Conservation (phyloP, 1,284 basidiomycete genomes). For the Mycosarcoma maydis region DNA sequence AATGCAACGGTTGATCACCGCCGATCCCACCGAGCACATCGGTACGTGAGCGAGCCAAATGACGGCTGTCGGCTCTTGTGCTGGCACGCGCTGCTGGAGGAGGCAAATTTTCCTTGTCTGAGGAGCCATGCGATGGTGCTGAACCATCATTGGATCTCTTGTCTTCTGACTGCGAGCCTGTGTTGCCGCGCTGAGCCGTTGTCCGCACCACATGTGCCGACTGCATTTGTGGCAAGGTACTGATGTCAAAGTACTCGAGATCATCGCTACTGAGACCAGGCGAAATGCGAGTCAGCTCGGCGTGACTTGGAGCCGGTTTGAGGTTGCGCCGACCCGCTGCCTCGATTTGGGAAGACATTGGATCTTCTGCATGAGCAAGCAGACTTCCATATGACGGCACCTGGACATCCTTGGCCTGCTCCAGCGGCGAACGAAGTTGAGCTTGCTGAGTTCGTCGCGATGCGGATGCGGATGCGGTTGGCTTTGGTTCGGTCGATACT, state of each 20-base stretch:
- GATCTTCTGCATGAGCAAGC: neutral
- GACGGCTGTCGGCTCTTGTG: neutral
- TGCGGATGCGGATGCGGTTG: too few species aligned
- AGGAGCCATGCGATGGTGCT: conserved; percentile 20
- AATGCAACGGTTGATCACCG: conserved; percentile 18
- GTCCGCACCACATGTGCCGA: neutral
- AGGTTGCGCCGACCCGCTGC: conserved; percentile 2
- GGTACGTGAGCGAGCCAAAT: conserved; percentile 1
- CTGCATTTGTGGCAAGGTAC: neutral
- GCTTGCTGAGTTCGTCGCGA: too few species aligned
- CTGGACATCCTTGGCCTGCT: neutral
- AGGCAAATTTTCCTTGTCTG: conserved; percentile 46
- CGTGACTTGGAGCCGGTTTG: conserved; percentile 2
- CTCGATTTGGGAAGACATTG: conserved; percentile 15
- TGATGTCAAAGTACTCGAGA: conserved; percentile 31
- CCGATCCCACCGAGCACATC: conserved; percentile 12
- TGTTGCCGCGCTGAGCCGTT: neutral
- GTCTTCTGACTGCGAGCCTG: neutral
- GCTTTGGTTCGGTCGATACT: too few species aligned
- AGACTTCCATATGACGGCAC: conserved; percentile 1
- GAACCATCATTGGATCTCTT: neutral
- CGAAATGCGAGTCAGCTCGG: conserved; percentile 19
- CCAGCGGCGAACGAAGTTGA: too few species aligned
- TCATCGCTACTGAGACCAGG: conserved; percentile 28
- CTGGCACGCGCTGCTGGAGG: conserved; percentile 5